A percentile compares a stretch with the other conserved stretches of the same genome.
Conservation (phyloP, 148 eudicot genomes). For the Amaranthus cruentus region DNA sequence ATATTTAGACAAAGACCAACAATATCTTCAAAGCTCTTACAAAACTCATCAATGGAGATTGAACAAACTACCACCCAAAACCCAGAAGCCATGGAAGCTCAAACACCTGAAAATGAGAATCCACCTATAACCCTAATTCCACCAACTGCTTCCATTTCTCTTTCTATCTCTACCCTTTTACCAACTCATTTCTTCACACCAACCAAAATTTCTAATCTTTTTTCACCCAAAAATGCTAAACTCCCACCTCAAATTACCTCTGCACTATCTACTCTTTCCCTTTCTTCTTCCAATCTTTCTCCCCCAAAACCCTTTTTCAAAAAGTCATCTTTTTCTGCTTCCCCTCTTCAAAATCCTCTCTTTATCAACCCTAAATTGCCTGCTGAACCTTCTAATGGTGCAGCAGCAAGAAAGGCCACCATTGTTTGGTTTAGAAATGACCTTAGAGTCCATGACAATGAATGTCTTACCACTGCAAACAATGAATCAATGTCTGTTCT, state of each 20-base stretch:
- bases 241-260: slow-evolving; percentile 60
- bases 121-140: slow-evolving; percentile 13
- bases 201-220: slow-evolving; percentile 32
- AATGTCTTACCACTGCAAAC: slow-evolving; percentile 59
- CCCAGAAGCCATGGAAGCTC: slow-evolving; percentile 29
- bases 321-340: slow-evolving; percentile 51
- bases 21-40: slow-evolving; percentile 7
- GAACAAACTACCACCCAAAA: slow-evolving; percentile 13
- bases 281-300: slow-evolving; percentile 38
- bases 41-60: slow-evolving; percentile 17
- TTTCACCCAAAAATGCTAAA: slow-evolving; percentile 37
- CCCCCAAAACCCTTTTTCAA: slow-evolving; percentile 45
- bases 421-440: slow-evolving; percentile 91
- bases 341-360: slow-evolving; percentile 63
- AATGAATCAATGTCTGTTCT: slow-evolving; percentile 72
- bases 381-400: slow-evolving; percentile 65
- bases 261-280: slow-evolving; percentile 41
- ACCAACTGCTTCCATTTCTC: slow-evolving; percentile 60
- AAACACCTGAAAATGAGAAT: slow-evolving; percentile 16
- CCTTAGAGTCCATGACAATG: slow-evolving; percentile 79
- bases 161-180: slow-evolving; percentile 55
- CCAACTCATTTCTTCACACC: slow-evolving; percentile 55
- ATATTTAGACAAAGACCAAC: not conserved
- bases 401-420: slow-evolving; percentile 54
- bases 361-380: slow-evolving; percentile 62